Evolutionary conservation across 202 grass and related monocot species (phyloP).

Genomic region (Brachypodium distachyon): DNA sequence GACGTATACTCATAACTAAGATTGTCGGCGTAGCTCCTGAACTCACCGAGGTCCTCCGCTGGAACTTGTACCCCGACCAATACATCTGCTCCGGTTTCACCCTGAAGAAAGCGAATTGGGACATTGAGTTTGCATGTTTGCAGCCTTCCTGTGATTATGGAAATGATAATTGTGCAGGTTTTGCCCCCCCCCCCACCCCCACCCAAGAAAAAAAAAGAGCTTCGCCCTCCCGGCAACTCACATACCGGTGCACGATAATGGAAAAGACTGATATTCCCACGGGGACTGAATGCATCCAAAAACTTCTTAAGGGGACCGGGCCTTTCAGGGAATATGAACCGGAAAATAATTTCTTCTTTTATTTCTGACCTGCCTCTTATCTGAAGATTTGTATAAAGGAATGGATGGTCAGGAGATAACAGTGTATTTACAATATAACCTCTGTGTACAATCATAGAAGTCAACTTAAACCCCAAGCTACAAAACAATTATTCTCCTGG

Average conservation of each 20-base stretch:
- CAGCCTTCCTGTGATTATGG: too few species aligned
- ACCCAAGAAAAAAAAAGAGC: too few species aligned
- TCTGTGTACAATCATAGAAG: too few species aligned
- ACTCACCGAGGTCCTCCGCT: constrained; percentile 53
- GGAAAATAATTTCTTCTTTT: constrained; percentile 70
- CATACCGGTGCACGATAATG: constrained; percentile 87
- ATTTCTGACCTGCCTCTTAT: constrained; percentile 85
- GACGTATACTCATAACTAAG: constrained; percentile 83
- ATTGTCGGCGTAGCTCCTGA: constrained; percentile 33
- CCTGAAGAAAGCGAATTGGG: constrained; percentile 44
- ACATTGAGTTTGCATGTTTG: neutral
- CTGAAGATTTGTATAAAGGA: constrained; percentile 31
- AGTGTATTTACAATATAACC: neutral
- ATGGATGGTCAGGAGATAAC: constrained; percentile 14
- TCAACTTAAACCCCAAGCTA: too few species aligned
- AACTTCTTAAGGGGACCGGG: constrained; percentile 84
- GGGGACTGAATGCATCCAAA: constrained; percentile 72
- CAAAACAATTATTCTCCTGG: too few species aligned
- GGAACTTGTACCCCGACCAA: constrained; percentile 87
- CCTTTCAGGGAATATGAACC: constrained; percentile 92
- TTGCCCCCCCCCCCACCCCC: too few species aligned
- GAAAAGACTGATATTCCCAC: constrained; percentile 98
- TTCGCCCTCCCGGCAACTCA: neutral
- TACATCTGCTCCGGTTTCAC: constrained; percentile 72
- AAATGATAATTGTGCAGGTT: too few species aligned